Base-by-base conservation (phyloP, 2,329 filamentous ascomycete species). In the Acephala macrosclerotiorum region DNA sequence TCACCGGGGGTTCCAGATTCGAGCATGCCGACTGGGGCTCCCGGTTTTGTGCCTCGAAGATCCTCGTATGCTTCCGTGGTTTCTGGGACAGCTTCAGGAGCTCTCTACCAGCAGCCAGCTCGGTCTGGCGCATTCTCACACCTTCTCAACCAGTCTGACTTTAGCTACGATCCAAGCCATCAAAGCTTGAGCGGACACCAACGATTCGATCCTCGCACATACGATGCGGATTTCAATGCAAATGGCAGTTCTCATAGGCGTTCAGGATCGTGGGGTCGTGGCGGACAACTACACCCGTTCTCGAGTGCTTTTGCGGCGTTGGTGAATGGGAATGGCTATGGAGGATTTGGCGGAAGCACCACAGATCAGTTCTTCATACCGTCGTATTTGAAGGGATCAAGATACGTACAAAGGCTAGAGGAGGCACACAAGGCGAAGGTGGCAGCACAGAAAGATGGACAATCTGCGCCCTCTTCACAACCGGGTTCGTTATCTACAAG, bases 321-420 rank as follows among this genome's bases (percentile, higher is more conserved):
- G 20, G 68, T 71, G 57, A 74, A 75, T 66, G 74, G 73, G 7
- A 55, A 71, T 61, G 72, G 71, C 11, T 70, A 73, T 51, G 62
- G 62, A 18, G 67, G 66, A n/a, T 59, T 67, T 42, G 70, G 70
- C 26, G 65, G 61, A 45, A 66, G 61, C 14, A 57, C 70, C 65
- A 61, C 57, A 12, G 77, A 83, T 65, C 73, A 78, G 65, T 95
- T 95, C 82, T 94, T 97, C 78, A 85, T 90, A 12, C 95, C 95
- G 0, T 94, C 93, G 5, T 97, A 97, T 79, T 85, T 98, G 53
- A 84, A 85, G 71, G 87, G 87, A 45, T 95, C 93, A 16, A 87
- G 88, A 74, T 94, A 97, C 78, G 88, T 95, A 61, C 86, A 91
- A 72, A 89, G 87, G 76, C 83, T 97, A 57, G 88, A 91, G 72